Conservation (phyloP, 805 yeast genomes). For the Naumovozyma castellii region DNA sequence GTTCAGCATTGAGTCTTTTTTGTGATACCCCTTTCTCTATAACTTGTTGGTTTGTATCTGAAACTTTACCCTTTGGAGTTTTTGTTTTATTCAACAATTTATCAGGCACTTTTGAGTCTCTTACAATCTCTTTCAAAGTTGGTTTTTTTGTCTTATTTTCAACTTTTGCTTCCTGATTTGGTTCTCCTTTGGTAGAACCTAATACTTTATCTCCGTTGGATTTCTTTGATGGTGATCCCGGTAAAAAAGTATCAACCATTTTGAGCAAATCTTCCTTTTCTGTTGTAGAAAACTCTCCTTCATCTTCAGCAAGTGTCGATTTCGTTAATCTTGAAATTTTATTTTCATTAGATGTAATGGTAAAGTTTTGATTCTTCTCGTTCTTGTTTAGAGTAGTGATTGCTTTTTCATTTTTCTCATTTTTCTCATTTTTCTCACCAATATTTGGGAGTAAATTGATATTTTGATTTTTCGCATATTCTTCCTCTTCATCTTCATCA, state of each 20-base stretch:
- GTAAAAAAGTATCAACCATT: neutral
- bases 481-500: constrained; percentile 8
- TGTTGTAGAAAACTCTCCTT: neutral
- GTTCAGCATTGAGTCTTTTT: neutral
- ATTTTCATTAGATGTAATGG: neutral
- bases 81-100: too few species aligned
- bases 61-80: too few species aligned
- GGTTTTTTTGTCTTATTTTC: neutral
- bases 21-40: neutral
- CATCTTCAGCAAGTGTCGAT: neutral
- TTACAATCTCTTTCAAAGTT: neutral
- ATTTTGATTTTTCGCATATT: neutral
- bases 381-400: neutral
- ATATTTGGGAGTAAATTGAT: too few species aligned
- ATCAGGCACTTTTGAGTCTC: too few species aligned
- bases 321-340: neutral
- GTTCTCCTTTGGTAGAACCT: too few species aligned
- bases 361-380: neutral
- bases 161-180: too few species aligned
- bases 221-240: neutral
- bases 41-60: too few species aligned
- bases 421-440: neutral
- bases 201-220: too few species aligned
- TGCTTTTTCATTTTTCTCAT: too few species aligned
- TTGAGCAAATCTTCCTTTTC: neutral